Conservation (phyloP, 116 monocot species). For the Posidonia oceanica region DNA sequence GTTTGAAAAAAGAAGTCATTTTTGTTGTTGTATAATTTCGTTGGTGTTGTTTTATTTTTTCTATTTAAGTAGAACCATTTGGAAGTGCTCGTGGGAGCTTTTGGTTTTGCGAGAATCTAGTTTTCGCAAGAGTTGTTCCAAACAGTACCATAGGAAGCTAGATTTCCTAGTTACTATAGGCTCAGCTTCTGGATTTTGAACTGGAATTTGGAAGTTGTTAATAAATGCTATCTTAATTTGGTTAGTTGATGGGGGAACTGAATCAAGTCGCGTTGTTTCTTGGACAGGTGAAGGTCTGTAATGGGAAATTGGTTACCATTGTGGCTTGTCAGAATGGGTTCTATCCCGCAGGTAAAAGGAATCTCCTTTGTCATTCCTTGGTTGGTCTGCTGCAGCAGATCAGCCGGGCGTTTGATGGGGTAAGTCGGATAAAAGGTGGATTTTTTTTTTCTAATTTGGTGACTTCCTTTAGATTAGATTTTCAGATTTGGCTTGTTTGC, state of each 20-base stretch:
- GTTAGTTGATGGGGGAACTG: no score
- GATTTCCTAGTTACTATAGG: no score
- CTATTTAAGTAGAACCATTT: no score
- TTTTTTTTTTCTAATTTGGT: background rate
- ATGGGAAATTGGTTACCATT: conserved; percentile 68
- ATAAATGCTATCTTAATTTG: no score
- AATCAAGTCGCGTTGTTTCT: background rate
- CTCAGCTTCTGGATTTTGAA: background rate
- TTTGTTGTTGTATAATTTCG: background rate
- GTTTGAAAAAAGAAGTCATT: conserved; percentile 7
- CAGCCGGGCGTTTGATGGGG: conserved; percentile 74
- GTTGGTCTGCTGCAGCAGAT: conserved; percentile 73
- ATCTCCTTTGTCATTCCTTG: conserved; percentile 50
- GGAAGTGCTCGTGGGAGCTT: no score
- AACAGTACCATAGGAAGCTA: no score
- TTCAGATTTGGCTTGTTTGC: conserved; percentile 15
- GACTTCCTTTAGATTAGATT: background rate
- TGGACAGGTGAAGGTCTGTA: conserved; percentile 69
- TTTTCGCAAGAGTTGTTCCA: no score
- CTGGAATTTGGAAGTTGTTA: no score
- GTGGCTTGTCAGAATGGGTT: conserved; percentile 66
- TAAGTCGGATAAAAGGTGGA: conserved; percentile 19
- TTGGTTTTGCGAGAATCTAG: no score
- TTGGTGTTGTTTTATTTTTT: background rate
- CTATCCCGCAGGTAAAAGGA: conserved; percentile 67